Conservation (phyloP, 805 yeast species). For the Saitoella complicata region DNA sequence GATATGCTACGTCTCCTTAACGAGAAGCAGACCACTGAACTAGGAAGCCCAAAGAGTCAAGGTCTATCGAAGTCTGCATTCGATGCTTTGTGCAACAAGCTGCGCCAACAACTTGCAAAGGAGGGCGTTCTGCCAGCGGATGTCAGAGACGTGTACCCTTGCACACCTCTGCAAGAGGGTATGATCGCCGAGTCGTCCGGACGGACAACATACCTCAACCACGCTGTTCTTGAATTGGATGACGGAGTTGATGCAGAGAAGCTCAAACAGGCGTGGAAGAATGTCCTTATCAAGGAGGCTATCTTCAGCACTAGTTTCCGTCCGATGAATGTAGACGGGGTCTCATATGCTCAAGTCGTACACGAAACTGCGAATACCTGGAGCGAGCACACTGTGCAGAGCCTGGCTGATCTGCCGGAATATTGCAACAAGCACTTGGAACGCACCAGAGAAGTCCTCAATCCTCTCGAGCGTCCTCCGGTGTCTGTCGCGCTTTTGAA, state of each 20-base stretch:
- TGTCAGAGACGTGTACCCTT: conserved; percentile 7
- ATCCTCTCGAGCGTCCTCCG: conserved; percentile 6
- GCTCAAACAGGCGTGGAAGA: conserved; percentile 5
- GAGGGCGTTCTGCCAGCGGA: background rate
- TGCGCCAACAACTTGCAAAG: background rate
- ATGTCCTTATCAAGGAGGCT: conserved; percentile 3
- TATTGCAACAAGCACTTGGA: background rate
- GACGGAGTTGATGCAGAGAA: background rate
- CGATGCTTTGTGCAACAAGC: too few relatives aligned
- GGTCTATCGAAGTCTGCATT: too few relatives aligned
- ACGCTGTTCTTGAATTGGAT: conserved; percentile 8
- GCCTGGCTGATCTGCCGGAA: too few relatives aligned
- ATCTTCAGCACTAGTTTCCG: conserved; percentile 12
- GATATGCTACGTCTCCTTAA: background rate
- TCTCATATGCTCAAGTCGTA: conserved; percentile 11
- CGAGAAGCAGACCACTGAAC: too few relatives aligned
- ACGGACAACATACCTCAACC: conserved; percentile 9
- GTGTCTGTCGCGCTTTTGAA: conserved; percentile 6
- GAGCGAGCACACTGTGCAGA: too few relatives aligned
- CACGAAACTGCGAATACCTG: background rate
- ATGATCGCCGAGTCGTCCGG: conserved; percentile 8
- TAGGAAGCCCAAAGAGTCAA: too few relatives aligned
- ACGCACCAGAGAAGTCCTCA: conserved; percentile 1
- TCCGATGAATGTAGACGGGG: conserved; percentile 1
- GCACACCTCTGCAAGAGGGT: conserved; percentile 11